These are phyloP conservation scores for Hypholoma fasciculare DNA, from an alignment of 768 basidiomycete genomes.

Conservation along the genomic window DNA sequence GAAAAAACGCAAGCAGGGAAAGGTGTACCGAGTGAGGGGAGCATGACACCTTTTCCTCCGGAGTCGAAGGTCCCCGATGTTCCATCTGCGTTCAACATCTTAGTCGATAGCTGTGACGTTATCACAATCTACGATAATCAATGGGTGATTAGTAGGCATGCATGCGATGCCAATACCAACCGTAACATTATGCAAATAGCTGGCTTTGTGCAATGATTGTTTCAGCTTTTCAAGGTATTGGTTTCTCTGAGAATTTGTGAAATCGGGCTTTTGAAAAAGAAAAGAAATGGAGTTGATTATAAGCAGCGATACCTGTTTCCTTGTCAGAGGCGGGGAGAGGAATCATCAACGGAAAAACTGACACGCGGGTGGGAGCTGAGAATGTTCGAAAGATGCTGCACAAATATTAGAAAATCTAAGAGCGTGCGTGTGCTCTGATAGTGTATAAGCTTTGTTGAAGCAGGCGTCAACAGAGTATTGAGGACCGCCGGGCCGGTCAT, in stretches of 20 bases:
- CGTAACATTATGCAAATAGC: slow-evolving; percentile 46
- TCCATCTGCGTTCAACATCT: slow-evolving; percentile 64
- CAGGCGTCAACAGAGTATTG: neutral
- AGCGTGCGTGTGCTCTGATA: slow-evolving; percentile 46
- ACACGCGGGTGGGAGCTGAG: slow-evolving; percentile 50
- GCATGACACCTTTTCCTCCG: slow-evolving; percentile 60
- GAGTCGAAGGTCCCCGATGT: slow-evolving; percentile 65
- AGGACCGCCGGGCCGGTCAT: slow-evolving; percentile 37
- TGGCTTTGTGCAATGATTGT: slow-evolving; percentile 49
- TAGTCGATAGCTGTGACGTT: slow-evolving; percentile 72
- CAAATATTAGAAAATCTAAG: slow-evolving; percentile 56
- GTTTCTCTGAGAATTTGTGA: slow-evolving; percentile 38
- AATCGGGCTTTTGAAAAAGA: slow-evolving; percentile 55
- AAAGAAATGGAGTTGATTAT: slow-evolving; percentile 69
- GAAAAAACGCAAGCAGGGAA: neutral
- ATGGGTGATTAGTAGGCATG: neutral
- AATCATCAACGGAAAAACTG: slow-evolving; percentile 13
- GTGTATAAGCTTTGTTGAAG: slow-evolving; percentile 28
- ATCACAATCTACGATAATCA: slow-evolving; percentile 37
- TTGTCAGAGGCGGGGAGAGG: neutral
- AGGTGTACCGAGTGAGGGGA: slow-evolving; percentile 60
- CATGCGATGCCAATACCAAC: slow-evolving; percentile 28
- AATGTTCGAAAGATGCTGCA: slow-evolving; percentile 51
- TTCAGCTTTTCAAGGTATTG: slow-evolving; percentile 52
- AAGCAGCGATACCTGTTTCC: slow-evolving; percentile 52